Evolutionary conservation across 441 rosid species (phyloP), one percentile per base, ranked within the genome.

Genomic region (Cnidoscolus chayamansa): DNA sequence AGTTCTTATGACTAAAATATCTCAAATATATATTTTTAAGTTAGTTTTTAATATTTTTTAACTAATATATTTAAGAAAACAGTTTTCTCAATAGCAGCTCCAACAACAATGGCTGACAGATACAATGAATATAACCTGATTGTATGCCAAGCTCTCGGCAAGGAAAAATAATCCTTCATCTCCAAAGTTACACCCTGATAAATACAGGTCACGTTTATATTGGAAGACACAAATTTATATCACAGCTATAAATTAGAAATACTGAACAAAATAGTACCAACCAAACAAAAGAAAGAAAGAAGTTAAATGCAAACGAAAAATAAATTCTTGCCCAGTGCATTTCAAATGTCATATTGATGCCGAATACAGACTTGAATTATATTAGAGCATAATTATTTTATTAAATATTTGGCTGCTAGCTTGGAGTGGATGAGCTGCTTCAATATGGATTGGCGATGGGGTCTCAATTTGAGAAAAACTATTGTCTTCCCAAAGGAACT

Each of bases 121-220:
- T 25, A 25, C 25, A 25, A 25, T 25, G 25, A 77, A 70, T 66
- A 35, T 61, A 78, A 92, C 97, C 94, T 92, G 90, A 81, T 94
- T 94, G 81, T 94, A 94, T 11, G 91, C 97, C 76, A 94, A 84
- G 81, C 97, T 86, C 84, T 90, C 95, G 32, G 95, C 87, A 63
- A 94, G 93, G 66, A 90, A 90, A 85, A 88, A 87, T n/a, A 94
- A 50, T 56, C 98, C 98, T 76, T 90, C 97, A 78, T 94, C 98
- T 73, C 98, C 98, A 77, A 94, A 92, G 74, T 88, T 89, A 74
- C 89, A 84, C 13, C 98, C 97, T 94, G 82, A 83, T 75, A 83
- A 72, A 75, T 35, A 69, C 37, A 63, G 45, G 56, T 65, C 48
- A 73, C 65, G 56, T 31, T 30, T 31, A 71, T 1, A 25, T 11